These are phyloP conservation scores for Theobroma grandiflorum DNA, from an alignment of 441 rosid species.

Conservation along the genomic window DNA sequence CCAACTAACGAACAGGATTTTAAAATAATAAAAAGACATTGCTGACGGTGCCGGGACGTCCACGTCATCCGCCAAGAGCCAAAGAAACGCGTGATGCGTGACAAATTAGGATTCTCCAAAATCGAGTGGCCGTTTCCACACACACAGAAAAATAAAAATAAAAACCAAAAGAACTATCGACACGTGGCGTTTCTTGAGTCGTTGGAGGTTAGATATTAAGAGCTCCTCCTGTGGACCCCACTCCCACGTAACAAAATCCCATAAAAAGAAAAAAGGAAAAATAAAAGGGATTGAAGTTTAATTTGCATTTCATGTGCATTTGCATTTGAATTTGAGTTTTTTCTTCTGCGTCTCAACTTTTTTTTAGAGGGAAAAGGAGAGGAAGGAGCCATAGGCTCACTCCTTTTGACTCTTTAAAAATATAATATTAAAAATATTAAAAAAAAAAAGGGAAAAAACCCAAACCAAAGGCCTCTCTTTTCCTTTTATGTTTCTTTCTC, in stretches of 20 bases:
- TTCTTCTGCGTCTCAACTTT: not conserved
- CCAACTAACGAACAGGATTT: slow-evolving; percentile 34
- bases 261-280: not conserved
- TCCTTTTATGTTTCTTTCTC: slow-evolving; percentile 8
- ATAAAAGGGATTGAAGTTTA: slow-evolving; percentile 20
- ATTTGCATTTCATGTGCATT: slow-evolving; percentile 45
- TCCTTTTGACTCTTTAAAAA: slow-evolving; percentile 45
- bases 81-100: slow-evolving; percentile 64
- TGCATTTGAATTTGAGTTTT: slow-evolving; percentile 12
- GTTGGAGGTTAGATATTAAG: slow-evolving; percentile 40
- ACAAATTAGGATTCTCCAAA: slow-evolving; percentile 48
- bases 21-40: slow-evolving; percentile 22
- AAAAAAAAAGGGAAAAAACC: slow-evolving; percentile 29
- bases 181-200: slow-evolving; percentile 42
- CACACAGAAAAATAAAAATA: not conserved
- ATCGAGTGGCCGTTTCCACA: slow-evolving; percentile 29
- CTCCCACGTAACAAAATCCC: not conserved
- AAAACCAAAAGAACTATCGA: not conserved
- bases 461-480: slow-evolving; percentile 10
- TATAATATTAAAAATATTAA: slow-evolving; percentile 2
- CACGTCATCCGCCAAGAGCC: slow-evolving; percentile 60
- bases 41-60: slow-evolving; percentile 58
- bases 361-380: slow-evolving; percentile 22
- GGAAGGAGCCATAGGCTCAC: slow-evolving; percentile 24
- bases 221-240: slow-evolving; percentile 31